Percentiles rank a stretch among this genome's conserved stretches.
These are phyloP conservation scores for Achaetomium macrosporum DNA, from an alignment of 2,329 filamentous ascomycete species.

Conservation along the genomic window DNA sequence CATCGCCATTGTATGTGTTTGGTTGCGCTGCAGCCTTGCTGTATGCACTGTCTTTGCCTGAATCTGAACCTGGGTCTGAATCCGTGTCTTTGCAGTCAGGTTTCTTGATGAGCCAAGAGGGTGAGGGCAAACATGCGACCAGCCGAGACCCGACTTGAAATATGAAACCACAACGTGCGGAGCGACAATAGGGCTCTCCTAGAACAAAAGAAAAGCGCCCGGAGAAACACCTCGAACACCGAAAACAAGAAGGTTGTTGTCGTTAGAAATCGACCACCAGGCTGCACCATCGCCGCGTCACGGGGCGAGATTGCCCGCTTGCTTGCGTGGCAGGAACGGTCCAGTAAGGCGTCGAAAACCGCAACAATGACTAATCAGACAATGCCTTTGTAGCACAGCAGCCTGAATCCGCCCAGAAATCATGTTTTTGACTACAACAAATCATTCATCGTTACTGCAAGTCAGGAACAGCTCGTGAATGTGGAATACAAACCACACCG, in stretches of 20 bases:
- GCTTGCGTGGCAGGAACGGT: neutral
- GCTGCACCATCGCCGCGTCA: neutral
- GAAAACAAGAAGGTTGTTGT: neutral
- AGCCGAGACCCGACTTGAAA: neutral
- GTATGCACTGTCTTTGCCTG: neutral
- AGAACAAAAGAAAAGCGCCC: neutral
- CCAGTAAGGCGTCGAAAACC: neutral
- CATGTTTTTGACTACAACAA: too few species aligned
- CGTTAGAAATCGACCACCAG: neutral
- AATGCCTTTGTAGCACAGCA: too few species aligned
- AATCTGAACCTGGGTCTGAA: neutral
- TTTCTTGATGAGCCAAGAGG: neutral
- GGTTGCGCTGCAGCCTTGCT: conserved; percentile 8
- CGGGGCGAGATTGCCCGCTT: neutral
- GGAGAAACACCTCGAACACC: neutral
- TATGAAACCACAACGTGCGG: neutral
- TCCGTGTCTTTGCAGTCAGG: neutral
- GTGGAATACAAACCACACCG: too few species aligned
- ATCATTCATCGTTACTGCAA: too few species aligned
- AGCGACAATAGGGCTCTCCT: neutral
- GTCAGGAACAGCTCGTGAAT: too few species aligned
- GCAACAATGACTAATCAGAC: neutral
- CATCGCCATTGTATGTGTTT: conserved; percentile 28
- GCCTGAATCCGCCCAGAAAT: too few species aligned
- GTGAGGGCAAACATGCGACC: neutral